Percentiles rank a stretch among this genome's conserved stretches.
These are phyloP conservation scores for Cyanidiococcus yangmingshanensis DNA, from an alignment of 23 red algal genomes.

Conservation along the genomic window DNA sequence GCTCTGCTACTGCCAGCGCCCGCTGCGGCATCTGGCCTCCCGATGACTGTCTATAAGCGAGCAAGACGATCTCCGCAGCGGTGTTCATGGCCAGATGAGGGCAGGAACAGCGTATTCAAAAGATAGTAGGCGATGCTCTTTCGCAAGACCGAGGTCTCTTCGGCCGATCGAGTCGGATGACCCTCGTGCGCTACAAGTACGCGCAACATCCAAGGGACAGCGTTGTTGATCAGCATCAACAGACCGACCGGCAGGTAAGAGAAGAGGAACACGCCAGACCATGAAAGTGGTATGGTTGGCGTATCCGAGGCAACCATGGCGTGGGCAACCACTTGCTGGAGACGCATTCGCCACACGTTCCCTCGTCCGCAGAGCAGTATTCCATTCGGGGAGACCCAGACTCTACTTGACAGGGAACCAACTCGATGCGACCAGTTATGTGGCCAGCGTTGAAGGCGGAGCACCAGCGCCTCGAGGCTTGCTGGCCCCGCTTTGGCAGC, in stretches of 20 bases:
- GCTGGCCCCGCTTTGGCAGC: neutral
- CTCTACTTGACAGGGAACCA: neutral
- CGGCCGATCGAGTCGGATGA: constrained; percentile 53
- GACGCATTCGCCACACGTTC: neutral
- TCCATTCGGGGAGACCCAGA: neutral
- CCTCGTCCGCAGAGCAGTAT: neutral
- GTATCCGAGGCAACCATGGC: neutral
- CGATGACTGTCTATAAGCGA: constrained; percentile 34
- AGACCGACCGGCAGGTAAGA: constrained; percentile 71
- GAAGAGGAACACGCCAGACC: constrained; percentile 33
- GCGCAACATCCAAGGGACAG: constrained; percentile 66
- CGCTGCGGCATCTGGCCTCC: constrained; percentile 43
- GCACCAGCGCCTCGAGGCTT: neutral
- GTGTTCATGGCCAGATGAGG: constrained; percentile 86
- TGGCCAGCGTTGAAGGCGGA: neutral
- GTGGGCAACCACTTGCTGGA: neutral
- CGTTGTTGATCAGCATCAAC: constrained; percentile 57
- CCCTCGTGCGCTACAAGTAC: constrained; percentile 47
- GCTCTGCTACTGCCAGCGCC: constrained; percentile 61
- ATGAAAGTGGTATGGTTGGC: neutral
- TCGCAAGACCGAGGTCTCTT: constrained; percentile 86
- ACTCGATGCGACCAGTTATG: neutral
- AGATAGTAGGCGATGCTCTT: constrained; percentile 90
- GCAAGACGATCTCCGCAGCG: constrained; percentile 63
- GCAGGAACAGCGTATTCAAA: constrained; percentile 81